Conservation (phyloP, 805 yeast genomes). For the Suhomyces faveliae region DNA sequence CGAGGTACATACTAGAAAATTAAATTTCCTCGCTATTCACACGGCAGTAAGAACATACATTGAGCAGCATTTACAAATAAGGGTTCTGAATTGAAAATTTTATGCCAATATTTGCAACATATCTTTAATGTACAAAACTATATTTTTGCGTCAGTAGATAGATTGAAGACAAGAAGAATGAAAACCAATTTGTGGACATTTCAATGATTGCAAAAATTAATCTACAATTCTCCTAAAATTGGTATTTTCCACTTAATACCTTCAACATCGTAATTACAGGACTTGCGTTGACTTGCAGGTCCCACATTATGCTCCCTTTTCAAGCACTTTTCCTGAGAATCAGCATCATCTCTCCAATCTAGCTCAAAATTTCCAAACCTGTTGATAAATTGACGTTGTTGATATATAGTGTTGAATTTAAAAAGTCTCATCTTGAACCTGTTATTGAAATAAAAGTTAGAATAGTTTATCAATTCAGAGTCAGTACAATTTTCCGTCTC, state of each 20-base stretch:
- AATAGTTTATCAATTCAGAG: constrained; percentile 25
- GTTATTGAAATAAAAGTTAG: constrained; percentile 34
- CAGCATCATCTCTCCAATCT: constrained; percentile 7
- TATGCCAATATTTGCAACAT: neutral
- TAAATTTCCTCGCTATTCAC: too few relatives aligned
- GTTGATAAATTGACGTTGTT: constrained; percentile 41
- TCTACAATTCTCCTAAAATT: constrained; percentile 32
- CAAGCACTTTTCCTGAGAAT: constrained; percentile 3
- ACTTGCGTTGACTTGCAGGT: constrained; percentile 6
- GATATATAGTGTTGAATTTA: constrained; percentile 42
- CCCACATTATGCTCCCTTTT: constrained; percentile 3
- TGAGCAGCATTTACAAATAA: neutral
- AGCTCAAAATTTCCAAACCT: constrained; percentile 39
- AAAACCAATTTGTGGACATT: neutral
- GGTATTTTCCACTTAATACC: constrained; percentile 47
- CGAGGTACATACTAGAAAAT: too few relatives aligned
- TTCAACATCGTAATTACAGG: constrained; percentile 33
- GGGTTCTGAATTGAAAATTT: neutral
- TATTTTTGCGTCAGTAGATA: neutral
- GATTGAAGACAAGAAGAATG: neutral
- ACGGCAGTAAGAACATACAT: neutral
- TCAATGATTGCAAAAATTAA: neutral
- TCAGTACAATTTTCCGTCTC: neutral
- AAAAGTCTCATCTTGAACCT: constrained; percentile 30
- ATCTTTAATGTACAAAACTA: neutral